phyloP scores from a whole-genome alignment of 2,329 filamentous ascomycete genomes.

The Ophiobolus disseminans region DNA sequence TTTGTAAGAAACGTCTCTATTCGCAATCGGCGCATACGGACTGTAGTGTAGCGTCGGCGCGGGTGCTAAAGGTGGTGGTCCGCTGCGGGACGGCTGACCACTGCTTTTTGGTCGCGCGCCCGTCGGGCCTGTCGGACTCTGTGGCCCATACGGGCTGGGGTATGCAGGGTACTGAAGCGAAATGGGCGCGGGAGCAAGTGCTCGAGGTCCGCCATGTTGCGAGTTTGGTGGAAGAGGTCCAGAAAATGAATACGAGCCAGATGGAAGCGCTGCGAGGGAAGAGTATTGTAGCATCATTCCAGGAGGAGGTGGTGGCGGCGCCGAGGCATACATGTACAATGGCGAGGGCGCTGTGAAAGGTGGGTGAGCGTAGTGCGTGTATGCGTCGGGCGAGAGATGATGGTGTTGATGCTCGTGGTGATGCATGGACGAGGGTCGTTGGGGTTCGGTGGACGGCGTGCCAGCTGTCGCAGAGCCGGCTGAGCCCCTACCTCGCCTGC shows the following conservation, averaged over 20 bases:
- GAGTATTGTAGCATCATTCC: slow-evolving; percentile 37
- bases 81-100: slow-evolving; percentile 26
- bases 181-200: slow-evolving; percentile 35
- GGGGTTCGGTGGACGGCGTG: slow-evolving; percentile 27
- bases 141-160: slow-evolving; percentile 41
- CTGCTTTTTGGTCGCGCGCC: slow-evolving; percentile 32
- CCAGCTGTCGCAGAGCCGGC: slow-evolving; percentile 23
- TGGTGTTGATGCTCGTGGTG: slow-evolving; percentile 24
- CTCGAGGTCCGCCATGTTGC: slow-evolving; percentile 23
- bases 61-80: slow-evolving; percentile 39
- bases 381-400: slow-evolving; percentile 28
- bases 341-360: slow-evolving; percentile 28
- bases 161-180: slow-evolving; percentile 29
- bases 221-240: slow-evolving; percentile 21
- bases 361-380: too few species aligned
- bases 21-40: slow-evolving; percentile 32
- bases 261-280: slow-evolving; percentile 35
- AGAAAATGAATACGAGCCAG: slow-evolving; percentile 23
- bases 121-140: slow-evolving; percentile 24
- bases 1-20: slow-evolving; percentile 39
- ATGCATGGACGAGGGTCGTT: slow-evolving; percentile 25
- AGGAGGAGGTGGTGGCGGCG: slow-evolving; percentile 29
- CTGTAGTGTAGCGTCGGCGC: slow-evolving; percentile 38
- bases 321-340: slow-evolving; percentile 27
- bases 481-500: slow-evolving; percentile 29